A percentile compares a stretch with the other conserved stretches of the same genome.
Evolutionary conservation across 768 basidiomycete genomes (phyloP).

Genomic region (Pisolithus albus): DNA sequence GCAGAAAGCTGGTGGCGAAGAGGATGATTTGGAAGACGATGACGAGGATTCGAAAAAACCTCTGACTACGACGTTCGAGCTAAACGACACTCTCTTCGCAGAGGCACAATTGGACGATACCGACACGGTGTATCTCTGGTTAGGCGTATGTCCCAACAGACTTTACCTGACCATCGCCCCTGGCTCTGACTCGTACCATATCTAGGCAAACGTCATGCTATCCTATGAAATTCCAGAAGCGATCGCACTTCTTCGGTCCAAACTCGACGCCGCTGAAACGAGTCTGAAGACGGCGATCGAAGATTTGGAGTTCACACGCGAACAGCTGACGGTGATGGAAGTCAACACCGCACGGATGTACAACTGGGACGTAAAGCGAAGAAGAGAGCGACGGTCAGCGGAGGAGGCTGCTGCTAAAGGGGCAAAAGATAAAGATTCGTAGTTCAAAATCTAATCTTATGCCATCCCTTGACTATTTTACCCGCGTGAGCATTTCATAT

Average conservation of each 20-base stretch:
- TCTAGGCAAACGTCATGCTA: conserved; percentile 94
- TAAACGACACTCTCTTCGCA: conserved; percentile 92
- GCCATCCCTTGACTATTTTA: no score
- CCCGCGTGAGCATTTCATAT: no score
- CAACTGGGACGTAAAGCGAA: conserved; percentile 89
- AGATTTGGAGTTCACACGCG: conserved; percentile 87
- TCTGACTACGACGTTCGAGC: conserved; percentile 82
- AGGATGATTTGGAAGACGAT: conserved; percentile 45
- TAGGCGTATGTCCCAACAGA: conserved; percentile 60
- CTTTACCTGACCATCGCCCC: not conserved
- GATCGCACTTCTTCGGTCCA: conserved; percentile 62
- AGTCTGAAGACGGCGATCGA: conserved; percentile 65
- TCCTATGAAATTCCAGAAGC: conserved; percentile 85
- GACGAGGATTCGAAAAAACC: conserved; percentile 42
- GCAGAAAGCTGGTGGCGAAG: conserved; percentile 26
- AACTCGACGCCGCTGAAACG: conserved; percentile 64
- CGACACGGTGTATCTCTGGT: conserved; percentile 90
- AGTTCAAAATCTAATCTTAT: not conserved
- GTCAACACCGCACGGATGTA: conserved; percentile 92
- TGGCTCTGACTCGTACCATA: not conserved
- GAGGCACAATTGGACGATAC: conserved; percentile 84
- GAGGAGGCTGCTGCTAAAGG: conserved; percentile 14
- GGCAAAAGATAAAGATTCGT: conserved; percentile 1
- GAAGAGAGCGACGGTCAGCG: conserved; percentile 50
- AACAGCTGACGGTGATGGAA: conserved; percentile 96